Evolutionary conservation across 169 alveolate species (phyloP), one percentile per base, ranked within the genome.

Genomic region (Nephromyces sp.): DNA sequence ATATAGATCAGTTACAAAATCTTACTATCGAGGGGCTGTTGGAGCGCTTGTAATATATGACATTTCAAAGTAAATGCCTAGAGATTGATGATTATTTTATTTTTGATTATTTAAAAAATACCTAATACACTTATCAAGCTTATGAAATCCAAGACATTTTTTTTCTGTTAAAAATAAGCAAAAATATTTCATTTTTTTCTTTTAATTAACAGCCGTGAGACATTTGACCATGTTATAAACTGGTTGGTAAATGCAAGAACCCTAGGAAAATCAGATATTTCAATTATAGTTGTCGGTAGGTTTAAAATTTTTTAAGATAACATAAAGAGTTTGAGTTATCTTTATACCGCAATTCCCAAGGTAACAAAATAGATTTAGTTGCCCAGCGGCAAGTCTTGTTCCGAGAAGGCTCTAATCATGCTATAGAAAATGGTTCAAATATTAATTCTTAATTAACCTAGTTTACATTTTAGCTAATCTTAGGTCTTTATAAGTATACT

Each of bases 21-120:
- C 90, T 61, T 90, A 90, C 73, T 90, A 90, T 74, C 75, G 95
- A 83, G 95, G 95, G n/a, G 95, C 95, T 6, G 95, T 93, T 1
- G 95, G 94, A 1, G 95, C 95, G 1, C 74, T 90, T 0, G 68
- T 90, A 4, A 94, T 90, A 32, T 90, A 88, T 70, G 95, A 90
- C 43, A 88, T 90, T 4, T 84, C 93, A 35, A 84, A 86, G 66
- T 71, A 75, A 81, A 66, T 66, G 30, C 22, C 15, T 15, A n/a
- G n/a, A 43, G n/a, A 43, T 15, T n/a, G n/a, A 43, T 15, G 15
- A 15, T 43, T 15, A 15, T n/a, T 43, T 43, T 15, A 15, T 15
- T 43, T 15, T n/a, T 43, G 57, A 15, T 15, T 43, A 43, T 43
- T 15, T 15, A 15, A 15, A 15, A 43, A 43, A 43, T n/a, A n/a